Base-by-base conservation (phyloP, 179 eudicot genomes). In the Beta macrorhiza region DNA sequence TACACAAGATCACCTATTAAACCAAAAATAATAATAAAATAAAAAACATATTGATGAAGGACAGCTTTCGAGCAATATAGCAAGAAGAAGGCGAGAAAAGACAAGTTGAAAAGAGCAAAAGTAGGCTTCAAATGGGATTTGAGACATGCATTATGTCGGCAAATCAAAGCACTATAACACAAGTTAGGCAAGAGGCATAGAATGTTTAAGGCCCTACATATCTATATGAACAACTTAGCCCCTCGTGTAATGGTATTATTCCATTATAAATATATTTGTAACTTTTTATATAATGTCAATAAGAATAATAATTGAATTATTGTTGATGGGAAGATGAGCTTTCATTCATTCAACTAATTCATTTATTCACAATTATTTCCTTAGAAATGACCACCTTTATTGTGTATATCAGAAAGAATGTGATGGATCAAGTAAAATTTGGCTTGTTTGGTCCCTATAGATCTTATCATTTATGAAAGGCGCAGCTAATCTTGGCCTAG, bases 401-500 rank as follows among this genome's bases (percentile, higher is more conserved):
- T 58, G 57, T 56, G 62, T 45, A 53, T 72, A 51, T 51, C 67
- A 44, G 76, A 57, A 58, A 68, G 80, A 76, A 76, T 76, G 80
- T 58, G 80, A 81, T 81, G 76, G 76, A 76, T 76, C 76, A 76
- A 69, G 64, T 76, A 57, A 5, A 63, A 14, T 20, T 67, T 15
- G 6, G 32, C 29, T 61, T 64, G 74, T 64, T 83, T 74, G 79
- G 79, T 55, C 76, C 79, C 75, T 65, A 74, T 15, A 12, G 49
- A 83, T 56, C 70, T 79, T 67, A 67, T 78, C 69, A 79, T 83
- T 74, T 64, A 78, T 83, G 82, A 74, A 83, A 78, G 67, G 3
- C 71, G 62, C 80, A 61, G 20, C 45, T 56, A 73, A 73, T 79
- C 52, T 22, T 83, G 58, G 57, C 63, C 67, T 44, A 51, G 64